Conservation (phyloP, 1,284 basidiomycete species). For the Ganoderma meredithae region DNA sequence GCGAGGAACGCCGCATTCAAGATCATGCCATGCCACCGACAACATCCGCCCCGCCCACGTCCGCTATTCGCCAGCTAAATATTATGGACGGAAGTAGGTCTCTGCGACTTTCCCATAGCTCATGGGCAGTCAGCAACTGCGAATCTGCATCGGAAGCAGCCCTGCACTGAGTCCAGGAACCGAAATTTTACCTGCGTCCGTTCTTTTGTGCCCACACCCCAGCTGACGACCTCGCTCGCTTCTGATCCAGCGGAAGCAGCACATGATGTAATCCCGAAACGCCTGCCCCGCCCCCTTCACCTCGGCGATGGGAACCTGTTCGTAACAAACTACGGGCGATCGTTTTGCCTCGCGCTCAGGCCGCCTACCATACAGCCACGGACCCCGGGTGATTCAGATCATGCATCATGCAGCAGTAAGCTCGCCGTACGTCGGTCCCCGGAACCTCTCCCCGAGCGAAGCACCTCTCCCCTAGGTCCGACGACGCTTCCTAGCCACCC, state of each 20-base stretch:
- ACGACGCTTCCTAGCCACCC: constrained; percentile 6
- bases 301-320: constrained; percentile 18
- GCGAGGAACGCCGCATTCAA: neutral
- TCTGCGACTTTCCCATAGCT: neutral
- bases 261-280: constrained; percentile 15
- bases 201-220: constrained; percentile 1
- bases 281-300: neutral
- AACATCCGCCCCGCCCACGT: neutral
- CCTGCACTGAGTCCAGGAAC: neutral
- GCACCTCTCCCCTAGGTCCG: neutral
- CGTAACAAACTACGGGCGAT: constrained; percentile 22
- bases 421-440: neutral
- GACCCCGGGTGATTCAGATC: no score
- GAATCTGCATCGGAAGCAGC: neutral
- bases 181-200: neutral
- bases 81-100: neutral
- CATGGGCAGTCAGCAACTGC: neutral
- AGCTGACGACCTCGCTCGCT: constrained; percentile 17
- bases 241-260: neutral
- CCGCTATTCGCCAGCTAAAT: neutral
- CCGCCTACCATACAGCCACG: no score
- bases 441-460: constrained; percentile 7
- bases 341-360: constrained; percentile 13
- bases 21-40: neutral
- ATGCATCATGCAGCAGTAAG: neutral